Base-by-base conservation (phyloP, 495 filamentous ascomycete genomes). In the Podospora pseudoanserina region DNA sequence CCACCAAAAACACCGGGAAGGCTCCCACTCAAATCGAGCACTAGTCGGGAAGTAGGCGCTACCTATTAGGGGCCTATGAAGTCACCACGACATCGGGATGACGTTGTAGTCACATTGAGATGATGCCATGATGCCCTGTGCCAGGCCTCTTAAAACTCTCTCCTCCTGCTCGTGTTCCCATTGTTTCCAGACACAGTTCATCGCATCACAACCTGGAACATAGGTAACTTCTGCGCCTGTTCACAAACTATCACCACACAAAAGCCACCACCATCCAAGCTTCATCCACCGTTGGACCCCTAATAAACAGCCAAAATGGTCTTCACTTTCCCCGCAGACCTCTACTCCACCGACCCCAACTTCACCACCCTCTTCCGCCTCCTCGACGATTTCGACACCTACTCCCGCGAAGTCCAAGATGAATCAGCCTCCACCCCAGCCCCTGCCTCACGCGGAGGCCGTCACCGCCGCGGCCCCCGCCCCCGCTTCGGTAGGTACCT, bases 291-390 rank as follows among this genome's bases (percentile, higher is more conserved):
- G 0, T 1, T 32, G 30, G 30, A 32, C 30, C 5, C 39, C 39
- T 13, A 49, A 49, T 11, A 67, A 49, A 49, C 39, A 67, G 30
- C 56, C 55, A 69, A 67, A 67, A 76, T 74, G 74, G 73, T 74
- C n/a, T 76, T 75, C 71, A 64, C 30, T 16, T 65, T 73, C 27
- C 71, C 70, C 44, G 44, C 57, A 20, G 54, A 70, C 70, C 67
- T 72, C 70, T 71, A 67, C 70, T 44, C 57, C 65, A 76, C 65
- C 63, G 69, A 79, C 61, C 68, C 74, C 59, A 76, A 87, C 74
- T 85, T 90, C 77, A 72, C 80, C n/a, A 87, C 89, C 30, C 82
- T 92, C 74, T 90, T 92, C 82, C 86, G 85, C 30, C 80, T 93
- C 34, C 80, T 93, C 39, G 87, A 92, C 71, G 89, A 91, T 78